A percentile compares a stretch with the other conserved stretches of the same genome.
These are phyloP conservation scores for Leccinum subtestaceum DNA, from an alignment of 768 basidiomycete genomes.

Conservation along the genomic window DNA sequence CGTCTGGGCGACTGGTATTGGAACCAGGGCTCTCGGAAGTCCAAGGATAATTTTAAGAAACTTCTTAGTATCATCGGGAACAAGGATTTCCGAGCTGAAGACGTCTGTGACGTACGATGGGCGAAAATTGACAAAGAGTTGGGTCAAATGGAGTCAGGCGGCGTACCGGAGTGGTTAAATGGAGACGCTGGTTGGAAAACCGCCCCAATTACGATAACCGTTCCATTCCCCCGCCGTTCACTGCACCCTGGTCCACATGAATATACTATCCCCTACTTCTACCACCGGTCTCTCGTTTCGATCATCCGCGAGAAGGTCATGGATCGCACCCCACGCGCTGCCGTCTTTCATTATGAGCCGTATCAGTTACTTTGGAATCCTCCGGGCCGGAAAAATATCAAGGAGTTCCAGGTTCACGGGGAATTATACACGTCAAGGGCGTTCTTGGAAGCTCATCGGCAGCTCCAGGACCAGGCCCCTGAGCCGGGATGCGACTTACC, in stretches of 20 bases:
- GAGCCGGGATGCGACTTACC: background rate
- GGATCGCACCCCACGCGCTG: background rate
- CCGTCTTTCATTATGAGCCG: background rate
- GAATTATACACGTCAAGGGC: background rate
- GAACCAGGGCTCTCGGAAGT: background rate
- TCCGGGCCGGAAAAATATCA: background rate
- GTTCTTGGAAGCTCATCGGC: background rate
- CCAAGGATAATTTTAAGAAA: background rate
- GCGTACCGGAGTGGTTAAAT: background rate
- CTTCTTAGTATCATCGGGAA: background rate
- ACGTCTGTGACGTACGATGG: background rate
- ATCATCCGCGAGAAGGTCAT: background rate
- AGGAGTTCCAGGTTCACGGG: background rate
- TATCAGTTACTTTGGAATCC: background rate
- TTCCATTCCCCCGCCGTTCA: background rate
- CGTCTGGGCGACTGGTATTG: background rate
- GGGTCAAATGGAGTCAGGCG: background rate
- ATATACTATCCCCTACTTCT: background rate
- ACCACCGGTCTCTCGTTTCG: background rate
- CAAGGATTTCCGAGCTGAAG: background rate
- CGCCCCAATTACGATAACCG: background rate
- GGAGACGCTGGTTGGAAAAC: background rate
- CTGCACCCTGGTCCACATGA: background rate
- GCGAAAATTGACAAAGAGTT: background rate
- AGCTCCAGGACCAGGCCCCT: background rate